phyloP scores from a whole-genome alignment of 306 rosid genomes.

The Fragaria vesca region DNA sequence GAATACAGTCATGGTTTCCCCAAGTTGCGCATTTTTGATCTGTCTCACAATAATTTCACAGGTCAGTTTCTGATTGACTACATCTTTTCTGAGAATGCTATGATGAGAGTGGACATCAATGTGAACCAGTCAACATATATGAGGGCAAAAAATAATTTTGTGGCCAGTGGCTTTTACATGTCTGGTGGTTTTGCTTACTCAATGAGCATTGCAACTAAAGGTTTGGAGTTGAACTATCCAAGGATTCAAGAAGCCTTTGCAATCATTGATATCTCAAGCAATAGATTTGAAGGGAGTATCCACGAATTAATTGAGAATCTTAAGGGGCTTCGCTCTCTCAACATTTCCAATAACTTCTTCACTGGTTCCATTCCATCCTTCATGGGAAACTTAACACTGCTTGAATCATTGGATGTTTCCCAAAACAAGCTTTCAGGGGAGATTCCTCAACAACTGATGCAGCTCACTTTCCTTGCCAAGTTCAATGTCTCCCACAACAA shows the following conservation, averaged over 20 bases:
- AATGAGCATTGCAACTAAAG: neutral
- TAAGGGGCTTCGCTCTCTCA: neutral
- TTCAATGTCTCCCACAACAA: neutral
- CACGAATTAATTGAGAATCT: neutral
- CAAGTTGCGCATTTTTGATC: neutral
- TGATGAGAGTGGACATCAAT: neutral
- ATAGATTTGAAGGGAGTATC: neutral
- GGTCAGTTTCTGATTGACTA: neutral
- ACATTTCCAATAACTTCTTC: neutral
- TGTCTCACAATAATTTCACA: conserved; percentile 8
- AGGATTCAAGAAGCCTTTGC: neutral
- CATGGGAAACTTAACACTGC: neutral
- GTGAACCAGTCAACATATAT: neutral
- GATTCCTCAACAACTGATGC: neutral
- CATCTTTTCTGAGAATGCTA: neutral
- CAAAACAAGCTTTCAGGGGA: neutral
- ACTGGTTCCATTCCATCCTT: neutral
- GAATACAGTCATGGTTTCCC: neutral
- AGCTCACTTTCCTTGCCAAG: neutral
- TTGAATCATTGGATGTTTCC: neutral
- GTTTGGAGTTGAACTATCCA: neutral
- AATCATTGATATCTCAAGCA: neutral
- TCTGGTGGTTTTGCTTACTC: too few relatives aligned
- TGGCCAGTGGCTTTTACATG: too few relatives aligned
- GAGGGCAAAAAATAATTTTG: neutral